These are phyloP conservation scores for Trichoderma oligosporum DNA, from an alignment of 2,329 filamentous ascomycete genomes.

Conservation along the genomic window DNA sequence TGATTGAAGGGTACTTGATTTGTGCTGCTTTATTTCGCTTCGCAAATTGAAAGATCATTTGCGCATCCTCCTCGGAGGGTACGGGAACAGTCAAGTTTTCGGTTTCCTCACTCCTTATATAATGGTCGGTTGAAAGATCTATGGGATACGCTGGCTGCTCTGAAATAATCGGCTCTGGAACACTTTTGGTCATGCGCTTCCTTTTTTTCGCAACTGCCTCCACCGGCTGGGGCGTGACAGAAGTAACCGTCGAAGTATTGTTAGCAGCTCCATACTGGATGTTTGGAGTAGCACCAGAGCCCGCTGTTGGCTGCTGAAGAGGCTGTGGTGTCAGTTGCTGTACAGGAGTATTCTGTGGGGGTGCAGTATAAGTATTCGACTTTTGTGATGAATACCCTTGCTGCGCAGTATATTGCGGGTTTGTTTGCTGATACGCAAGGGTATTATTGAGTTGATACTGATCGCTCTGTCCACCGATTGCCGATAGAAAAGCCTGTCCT, in stretches of 20 bases:
- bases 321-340: conserved; percentile 19
- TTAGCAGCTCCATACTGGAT: too few species aligned
- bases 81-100: conserved; percentile 32
- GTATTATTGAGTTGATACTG: conserved; percentile 23
- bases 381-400: conserved; percentile 23
- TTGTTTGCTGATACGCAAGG: conserved; percentile 20
- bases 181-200: conserved; percentile 34
- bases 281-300: neutral
- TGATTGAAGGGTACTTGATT: conserved; percentile 37
- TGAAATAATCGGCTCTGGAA: conserved; percentile 26
- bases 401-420: conserved; percentile 18
- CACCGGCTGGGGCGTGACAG: conserved; percentile 21
- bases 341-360: conserved; percentile 18
- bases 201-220: conserved; percentile 38
- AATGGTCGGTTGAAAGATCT: conserved; percentile 32
- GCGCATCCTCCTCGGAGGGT: conserved; percentile 34
- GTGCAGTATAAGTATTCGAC: conserved; percentile 23
- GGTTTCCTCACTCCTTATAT: conserved; percentile 34
- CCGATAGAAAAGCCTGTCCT: conserved; percentile 26
- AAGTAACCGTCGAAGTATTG: neutral
- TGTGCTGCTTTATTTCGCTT: conserved; percentile 39
- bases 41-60: conserved; percentile 36
- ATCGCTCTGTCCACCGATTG: conserved; percentile 27
- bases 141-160: conserved; percentile 27
- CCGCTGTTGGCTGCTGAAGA: conserved; percentile 19